phyloP scores from a whole-genome alignment of 805 yeast species.

The Teunomyces tritomae region DNA sequence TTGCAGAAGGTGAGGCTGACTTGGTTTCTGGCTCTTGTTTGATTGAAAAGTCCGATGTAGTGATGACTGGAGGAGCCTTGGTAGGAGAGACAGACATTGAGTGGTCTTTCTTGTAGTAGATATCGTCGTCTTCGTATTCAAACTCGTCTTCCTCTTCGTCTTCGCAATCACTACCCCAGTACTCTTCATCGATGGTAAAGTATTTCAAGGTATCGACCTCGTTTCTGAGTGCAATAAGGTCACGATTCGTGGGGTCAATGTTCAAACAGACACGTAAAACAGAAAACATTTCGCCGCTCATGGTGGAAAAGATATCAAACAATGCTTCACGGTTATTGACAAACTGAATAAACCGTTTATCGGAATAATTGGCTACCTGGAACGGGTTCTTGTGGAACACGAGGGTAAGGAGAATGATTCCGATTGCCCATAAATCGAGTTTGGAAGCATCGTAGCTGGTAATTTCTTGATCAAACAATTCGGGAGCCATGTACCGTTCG shows the following conservation, averaged over 20 bases:
- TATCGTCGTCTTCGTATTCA: constrained; percentile 23
- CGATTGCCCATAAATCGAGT: constrained; percentile 88
- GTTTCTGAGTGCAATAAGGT: constrained; percentile 54
- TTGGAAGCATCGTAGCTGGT: constrained; percentile 73
- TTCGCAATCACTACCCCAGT: constrained; percentile 49
- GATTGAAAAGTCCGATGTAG: constrained; percentile 7
- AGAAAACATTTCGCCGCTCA: constrained; percentile 84
- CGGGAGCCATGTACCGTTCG: constrained; percentile 95
- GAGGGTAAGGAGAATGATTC: constrained; percentile 75
- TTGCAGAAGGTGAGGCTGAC: constrained; percentile 6
- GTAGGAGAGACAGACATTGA: constrained; percentile 14
- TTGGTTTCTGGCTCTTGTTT: not conserved
- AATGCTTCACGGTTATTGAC: constrained; percentile 84
- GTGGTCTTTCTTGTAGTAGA: constrained; percentile 10
- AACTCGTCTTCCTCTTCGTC: constrained; percentile 35
- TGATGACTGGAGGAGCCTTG: constrained; percentile 7
- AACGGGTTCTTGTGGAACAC: constrained; percentile 91
- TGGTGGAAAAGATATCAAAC: constrained; percentile 86
- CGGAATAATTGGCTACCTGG: constrained; percentile 73
- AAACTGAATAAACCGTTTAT: constrained; percentile 80
- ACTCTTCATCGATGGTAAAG: constrained; percentile 78
- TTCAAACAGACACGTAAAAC: constrained; percentile 76
- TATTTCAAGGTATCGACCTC: constrained; percentile 60
- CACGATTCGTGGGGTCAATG: constrained; percentile 84
- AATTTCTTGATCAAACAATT: constrained; percentile 61